Conservation (phyloP, 139 green algal genomes). For the Tetraselmis chui region DNA sequence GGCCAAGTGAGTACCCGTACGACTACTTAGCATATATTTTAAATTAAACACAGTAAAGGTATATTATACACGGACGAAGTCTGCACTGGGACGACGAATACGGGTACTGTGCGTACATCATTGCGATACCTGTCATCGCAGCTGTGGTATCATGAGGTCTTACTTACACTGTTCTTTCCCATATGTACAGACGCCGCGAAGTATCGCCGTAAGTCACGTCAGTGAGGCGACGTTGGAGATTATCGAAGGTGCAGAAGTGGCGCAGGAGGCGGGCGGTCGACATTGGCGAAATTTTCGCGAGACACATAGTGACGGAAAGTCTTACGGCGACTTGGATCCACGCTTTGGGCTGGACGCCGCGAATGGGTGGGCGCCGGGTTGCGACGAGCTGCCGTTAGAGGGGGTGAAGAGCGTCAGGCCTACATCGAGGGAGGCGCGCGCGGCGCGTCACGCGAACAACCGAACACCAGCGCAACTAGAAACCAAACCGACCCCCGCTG, state of each 20-base stretch:
- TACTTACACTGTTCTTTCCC: no score
- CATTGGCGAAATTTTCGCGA: constrained; percentile 9
- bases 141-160: no score
- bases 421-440: background rate
- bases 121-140: no score
- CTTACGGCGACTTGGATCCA: constrained; percentile 13
- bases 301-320: background rate
- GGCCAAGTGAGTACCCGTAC: constrained; percentile 5
- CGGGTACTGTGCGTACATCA: no score
- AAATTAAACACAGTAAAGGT: no score
- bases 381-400: background rate
- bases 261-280: background rate
- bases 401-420: background rate
- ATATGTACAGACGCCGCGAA: background rate
- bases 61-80: no score
- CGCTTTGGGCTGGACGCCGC: constrained; percentile 9
- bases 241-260: background rate
- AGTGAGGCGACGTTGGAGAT: constrained; percentile 1
- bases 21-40: no score
- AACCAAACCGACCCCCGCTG: background rate
- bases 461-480: no score
- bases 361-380: background rate
- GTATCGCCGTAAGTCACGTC: constrained; percentile 1
- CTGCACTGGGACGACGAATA: no score
- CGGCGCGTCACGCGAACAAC: background rate